Conservation (phyloP, 208 protist species). For the Leishmania guyanensis region DNA sequence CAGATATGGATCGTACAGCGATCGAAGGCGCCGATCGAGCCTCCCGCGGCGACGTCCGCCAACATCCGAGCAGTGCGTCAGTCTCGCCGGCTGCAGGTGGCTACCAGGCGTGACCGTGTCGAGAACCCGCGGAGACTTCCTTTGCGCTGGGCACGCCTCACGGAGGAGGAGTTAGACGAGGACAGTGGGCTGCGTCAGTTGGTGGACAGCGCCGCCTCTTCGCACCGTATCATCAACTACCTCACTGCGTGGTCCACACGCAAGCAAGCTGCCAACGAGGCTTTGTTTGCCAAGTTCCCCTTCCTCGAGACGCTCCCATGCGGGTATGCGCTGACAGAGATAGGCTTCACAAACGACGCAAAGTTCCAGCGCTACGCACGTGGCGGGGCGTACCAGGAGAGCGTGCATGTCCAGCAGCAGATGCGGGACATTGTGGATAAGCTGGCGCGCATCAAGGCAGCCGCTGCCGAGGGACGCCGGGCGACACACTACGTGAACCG, state of each 20-base stretch:
- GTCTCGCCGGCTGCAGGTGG: conserved; percentile 19
- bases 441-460: conserved; percentile 44
- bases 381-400: conserved; percentile 25
- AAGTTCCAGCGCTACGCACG: conserved; percentile 42
- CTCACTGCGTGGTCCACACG: conserved; percentile 41
- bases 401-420: conserved; percentile 35
- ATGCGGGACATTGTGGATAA: conserved; percentile 50
- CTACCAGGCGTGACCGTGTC: conserved; percentile 3
- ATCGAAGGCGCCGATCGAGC: conserved; percentile 24
- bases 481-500: conserved; percentile 33
- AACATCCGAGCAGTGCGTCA: conserved; percentile 21
- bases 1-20: conserved; percentile 19
- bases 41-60: conserved; percentile 13
- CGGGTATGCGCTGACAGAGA: conserved; percentile 58
- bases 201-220: conserved; percentile 25
- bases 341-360: conserved; percentile 44
- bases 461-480: conserved; percentile 17
- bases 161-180: conserved; percentile 45
- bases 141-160: conserved; percentile 66
- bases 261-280: conserved; percentile 74
- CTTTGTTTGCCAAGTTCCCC: conserved; percentile 52
- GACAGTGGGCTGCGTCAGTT: conserved; percentile 43
- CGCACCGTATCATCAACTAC: conserved; percentile 31
- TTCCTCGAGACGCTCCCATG: conserved; percentile 63
- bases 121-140: conserved; percentile 67